Evolutionary conservation across 345 rosid genomes (phyloP).

Genomic region (Bruguiera gymnorhiza): DNA sequence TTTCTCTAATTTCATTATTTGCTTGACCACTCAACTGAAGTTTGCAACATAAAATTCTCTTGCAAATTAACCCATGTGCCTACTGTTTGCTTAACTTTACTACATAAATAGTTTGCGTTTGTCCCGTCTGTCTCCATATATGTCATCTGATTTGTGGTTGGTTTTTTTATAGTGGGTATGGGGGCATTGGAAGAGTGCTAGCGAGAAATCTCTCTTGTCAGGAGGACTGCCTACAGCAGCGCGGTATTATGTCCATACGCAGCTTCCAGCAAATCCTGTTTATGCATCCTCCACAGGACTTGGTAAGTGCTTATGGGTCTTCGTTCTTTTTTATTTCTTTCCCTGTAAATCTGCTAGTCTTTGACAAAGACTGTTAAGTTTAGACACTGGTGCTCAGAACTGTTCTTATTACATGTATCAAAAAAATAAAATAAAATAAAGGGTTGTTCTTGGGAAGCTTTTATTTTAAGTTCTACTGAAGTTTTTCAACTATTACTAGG

Average conservation of each 20-base stretch:
- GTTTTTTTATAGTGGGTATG: slow-evolving; percentile 60
- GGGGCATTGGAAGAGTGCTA: slow-evolving; percentile 79
- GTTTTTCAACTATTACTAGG: not conserved
- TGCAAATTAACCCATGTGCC: too few species aligned
- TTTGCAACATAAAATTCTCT: too few species aligned
- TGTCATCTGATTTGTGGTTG: not conserved
- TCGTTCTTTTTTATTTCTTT: not conserved
- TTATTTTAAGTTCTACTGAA: too few species aligned
- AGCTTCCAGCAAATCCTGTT: slow-evolving; percentile 68
- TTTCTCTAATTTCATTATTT: not conserved
- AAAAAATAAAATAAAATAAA: not conserved
- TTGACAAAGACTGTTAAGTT: too few species aligned
- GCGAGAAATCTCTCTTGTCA: slow-evolving; percentile 72
- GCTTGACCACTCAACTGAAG: too few species aligned
- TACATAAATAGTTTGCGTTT: too few species aligned
- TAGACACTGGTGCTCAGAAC: too few species aligned
- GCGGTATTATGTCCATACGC: slow-evolving; percentile 57
- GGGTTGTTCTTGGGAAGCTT: not conserved
- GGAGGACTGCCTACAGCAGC: slow-evolving; percentile 70
- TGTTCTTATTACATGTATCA: too few species aligned
- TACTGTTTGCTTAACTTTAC: too few species aligned
- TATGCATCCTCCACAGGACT: slow-evolving; percentile 76
- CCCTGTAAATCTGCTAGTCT: too few species aligned
- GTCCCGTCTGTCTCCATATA: too few species aligned
- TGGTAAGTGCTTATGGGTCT: slow-evolving; percentile 41